Conservation (phyloP, 352 stramenopile species). For the Phytopythium cucurbitacearum region DNA sequence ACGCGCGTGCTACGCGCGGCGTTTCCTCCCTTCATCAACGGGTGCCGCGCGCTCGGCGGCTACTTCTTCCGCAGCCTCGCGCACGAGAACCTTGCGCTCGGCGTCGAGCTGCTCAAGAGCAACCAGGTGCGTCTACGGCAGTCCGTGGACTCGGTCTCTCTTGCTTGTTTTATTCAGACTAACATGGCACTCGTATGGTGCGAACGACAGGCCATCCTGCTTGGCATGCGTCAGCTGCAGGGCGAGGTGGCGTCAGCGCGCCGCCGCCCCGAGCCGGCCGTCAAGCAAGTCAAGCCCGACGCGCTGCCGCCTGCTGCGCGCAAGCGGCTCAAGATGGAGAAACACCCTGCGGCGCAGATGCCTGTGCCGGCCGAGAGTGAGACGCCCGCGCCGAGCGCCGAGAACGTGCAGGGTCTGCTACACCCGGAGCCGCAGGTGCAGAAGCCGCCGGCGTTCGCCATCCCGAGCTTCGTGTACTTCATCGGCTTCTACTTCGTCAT, state of each 20-base stretch:
- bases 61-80: slow-evolving; percentile 84
- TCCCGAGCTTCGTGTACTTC: slow-evolving; percentile 65
- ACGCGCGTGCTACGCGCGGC: slow-evolving; percentile 90
- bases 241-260: slow-evolving; percentile 64
- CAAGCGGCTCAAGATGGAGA: slow-evolving; percentile 68
- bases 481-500: slow-evolving; percentile 63
- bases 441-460: slow-evolving; percentile 32
- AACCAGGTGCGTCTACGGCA: slow-evolving; percentile 43
- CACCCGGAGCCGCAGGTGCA: slow-evolving; percentile 49
- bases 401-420: slow-evolving; percentile 34
- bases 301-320: slow-evolving; percentile 41
- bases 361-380: slow-evolving; percentile 12
- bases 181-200: neutral
- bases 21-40: slow-evolving; percentile 96
- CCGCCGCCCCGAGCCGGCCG: slow-evolving; percentile 30
- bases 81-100: slow-evolving; percentile 67
- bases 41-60: slow-evolving; percentile 91
- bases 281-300: slow-evolving; percentile 48
- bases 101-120: slow-evolving; percentile 75
- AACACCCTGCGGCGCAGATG: slow-evolving; percentile 21
- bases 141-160: neutral
- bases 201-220: slow-evolving; percentile 50
- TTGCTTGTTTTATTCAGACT: neutral
- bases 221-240: slow-evolving; percentile 76
- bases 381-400: slow-evolving; percentile 18